Evolutionary conservation across 306 rosid genomes (phyloP).

Genomic region (Quercus alba): DNA sequence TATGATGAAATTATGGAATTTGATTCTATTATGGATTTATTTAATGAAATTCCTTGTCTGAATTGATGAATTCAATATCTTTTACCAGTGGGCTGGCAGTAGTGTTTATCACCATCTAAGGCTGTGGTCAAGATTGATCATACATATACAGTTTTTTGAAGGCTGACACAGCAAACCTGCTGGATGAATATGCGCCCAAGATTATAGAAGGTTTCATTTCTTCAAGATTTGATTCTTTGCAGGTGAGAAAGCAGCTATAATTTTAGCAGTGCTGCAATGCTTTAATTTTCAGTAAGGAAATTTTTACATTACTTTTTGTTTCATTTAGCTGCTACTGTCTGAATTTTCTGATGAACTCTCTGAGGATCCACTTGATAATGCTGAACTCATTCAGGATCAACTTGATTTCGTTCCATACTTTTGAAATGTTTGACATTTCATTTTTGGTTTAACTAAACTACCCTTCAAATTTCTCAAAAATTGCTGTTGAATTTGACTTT

Average conservation of each 20-base stretch:
- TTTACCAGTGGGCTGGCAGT: constrained; percentile 93
- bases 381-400: constrained; percentile 97
- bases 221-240: constrained; percentile 90
- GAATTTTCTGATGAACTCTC: constrained; percentile 86
- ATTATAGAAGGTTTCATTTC: constrained; percentile 91
- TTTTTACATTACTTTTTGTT: not conserved
- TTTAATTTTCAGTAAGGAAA: no score
- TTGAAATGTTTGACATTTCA: no score
- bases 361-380: constrained; percentile 93
- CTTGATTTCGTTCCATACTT: constrained; percentile 75
- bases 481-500: no score
- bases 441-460: no score
- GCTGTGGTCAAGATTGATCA: constrained; percentile 93
- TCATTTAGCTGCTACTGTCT: constrained; percentile 50
- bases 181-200: constrained; percentile 95
- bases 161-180: constrained; percentile 91
- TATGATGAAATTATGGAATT: not conserved
- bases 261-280: no score
- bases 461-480: no score
- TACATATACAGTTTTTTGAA: constrained; percentile 76
- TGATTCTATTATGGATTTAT: constrained; percentile 26
- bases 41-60: not conserved
- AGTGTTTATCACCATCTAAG: constrained; percentile 76
- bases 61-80: not conserved
- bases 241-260: constrained; percentile 43